Evolutionary conservation across 2,329 filamentous ascomycete genomes (phyloP), one percentile per base, ranked within the genome.

Genomic region (Aspergillus novoparasiticus): DNA sequence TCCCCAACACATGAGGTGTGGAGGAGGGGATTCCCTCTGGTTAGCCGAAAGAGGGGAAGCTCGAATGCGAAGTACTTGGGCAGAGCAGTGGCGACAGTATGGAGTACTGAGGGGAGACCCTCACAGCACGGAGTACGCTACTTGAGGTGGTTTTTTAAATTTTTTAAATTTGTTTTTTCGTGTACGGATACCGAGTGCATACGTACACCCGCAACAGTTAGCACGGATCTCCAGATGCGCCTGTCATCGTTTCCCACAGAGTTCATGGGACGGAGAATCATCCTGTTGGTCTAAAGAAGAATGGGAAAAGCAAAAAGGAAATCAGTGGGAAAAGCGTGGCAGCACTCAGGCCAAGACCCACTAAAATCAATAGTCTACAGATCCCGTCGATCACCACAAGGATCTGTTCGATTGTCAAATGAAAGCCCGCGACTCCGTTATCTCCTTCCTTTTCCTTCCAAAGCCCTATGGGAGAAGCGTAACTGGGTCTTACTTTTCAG

Each of bases 301-400:
- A 58, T 54, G 48, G 56, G 41, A 65, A 68, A 66, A 68, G 68
- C 61, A 32, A 51, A 63, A 60, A 60, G 55, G 26, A 26, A 43
- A 26, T 57, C 8, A 41, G 28, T 57, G 56, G 46, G 59, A 65
- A 68, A 66, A 68, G 68, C 61, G 68, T 72, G 70, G 69, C 69
- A 69, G 68, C 66, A 65, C 57, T 60, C 61, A 66, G 21, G 74
- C 73, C 74, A 75, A 74, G 71, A 57, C 66, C 65, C 66, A 70
- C 74, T 73, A 75, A 76, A 69, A 72, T 71, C 75, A 77, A 77
- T 77, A 77, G 75, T 77, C 67, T 62, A 72, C 72, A 72, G 74
- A 77, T 77, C 74, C 69, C 64, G 75, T 75, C 75, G 75, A 76
- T 77, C 75, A 70, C 50, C 62, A 64, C 70, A 61, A 66, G 73